Evolutionary conservation across 2,329 filamentous ascomycete genomes (phyloP).

Genomic region (Arthroderma sp.): DNA sequence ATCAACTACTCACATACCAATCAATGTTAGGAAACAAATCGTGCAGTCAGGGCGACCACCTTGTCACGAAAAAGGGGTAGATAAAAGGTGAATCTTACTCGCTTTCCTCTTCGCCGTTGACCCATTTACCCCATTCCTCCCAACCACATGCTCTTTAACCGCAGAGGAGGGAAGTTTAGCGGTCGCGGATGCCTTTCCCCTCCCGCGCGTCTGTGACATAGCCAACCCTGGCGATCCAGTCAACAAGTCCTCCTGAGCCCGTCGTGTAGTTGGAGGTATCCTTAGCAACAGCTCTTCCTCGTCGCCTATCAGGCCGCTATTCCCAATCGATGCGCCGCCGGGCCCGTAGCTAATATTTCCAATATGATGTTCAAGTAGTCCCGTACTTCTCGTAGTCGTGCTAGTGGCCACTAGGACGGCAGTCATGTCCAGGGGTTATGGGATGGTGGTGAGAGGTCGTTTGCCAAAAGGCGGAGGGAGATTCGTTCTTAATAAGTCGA

Average conservation of each 20-base stretch:
- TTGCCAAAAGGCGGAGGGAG: neutral
- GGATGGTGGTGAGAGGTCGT: neutral
- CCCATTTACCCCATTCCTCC: slow-evolving; percentile 12
- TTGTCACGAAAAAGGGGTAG: neutral
- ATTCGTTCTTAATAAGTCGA: neutral
- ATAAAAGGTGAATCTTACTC: slow-evolving; percentile 25
- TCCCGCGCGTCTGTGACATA: slow-evolving; percentile 14
- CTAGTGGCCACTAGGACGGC: slow-evolving; percentile 9
- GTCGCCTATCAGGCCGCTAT: neutral
- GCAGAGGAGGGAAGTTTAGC: slow-evolving; percentile 6
- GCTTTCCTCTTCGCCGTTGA: slow-evolving; percentile 33
- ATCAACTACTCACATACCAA: slow-evolving; percentile 22
- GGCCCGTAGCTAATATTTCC: slow-evolving; percentile 7
- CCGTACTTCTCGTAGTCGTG: slow-evolving; percentile 10
- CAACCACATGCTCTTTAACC: slow-evolving; percentile 4
- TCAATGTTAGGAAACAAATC: slow-evolving; percentile 8
- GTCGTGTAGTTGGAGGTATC: neutral
- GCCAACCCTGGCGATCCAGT: neutral
- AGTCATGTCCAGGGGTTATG: slow-evolving; percentile 13
- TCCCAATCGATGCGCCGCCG: slow-evolving; percentile 3
- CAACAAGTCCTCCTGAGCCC: neutral
- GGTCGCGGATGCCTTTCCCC: slow-evolving; percentile 4
- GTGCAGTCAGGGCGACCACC: neutral
- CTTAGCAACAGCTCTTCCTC: neutral
- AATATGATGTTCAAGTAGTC: slow-evolving; percentile 3